phyloP scores from a whole-genome alignment of 148 eudicot genomes.

The Pouteria glomerata region DNA sequence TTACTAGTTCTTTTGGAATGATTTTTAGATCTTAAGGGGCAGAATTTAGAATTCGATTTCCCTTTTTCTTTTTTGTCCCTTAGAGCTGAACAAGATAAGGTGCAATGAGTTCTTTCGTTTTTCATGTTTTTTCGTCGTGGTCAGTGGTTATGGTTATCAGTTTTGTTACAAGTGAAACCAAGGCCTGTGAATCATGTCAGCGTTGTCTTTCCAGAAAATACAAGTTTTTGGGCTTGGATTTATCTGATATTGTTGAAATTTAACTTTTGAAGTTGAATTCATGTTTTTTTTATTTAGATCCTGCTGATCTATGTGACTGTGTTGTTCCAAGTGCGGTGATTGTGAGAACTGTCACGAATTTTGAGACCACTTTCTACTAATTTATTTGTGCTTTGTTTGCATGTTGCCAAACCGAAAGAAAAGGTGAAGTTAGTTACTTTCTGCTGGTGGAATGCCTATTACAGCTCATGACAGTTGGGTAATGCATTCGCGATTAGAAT shows the following conservation, averaged over 20 bases:
- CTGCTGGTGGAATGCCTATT: not conserved
- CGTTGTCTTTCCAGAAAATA: not conserved
- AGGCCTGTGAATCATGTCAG: not conserved
- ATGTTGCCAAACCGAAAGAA: not conserved
- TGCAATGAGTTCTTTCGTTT: not conserved
- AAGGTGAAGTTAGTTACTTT: not conserved
- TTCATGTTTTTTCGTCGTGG: not conserved
- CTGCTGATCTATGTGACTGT: too few species aligned
- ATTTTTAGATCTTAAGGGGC: not conserved
- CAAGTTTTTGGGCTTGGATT: not conserved
- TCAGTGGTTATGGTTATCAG: not conserved
- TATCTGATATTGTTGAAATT: not conserved
- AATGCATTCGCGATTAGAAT: not conserved
- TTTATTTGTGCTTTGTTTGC: not conserved
- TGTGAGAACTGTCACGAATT: not conserved
- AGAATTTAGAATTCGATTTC: constrained; percentile 2
- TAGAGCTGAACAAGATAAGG: not conserved
- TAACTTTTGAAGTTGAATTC: not conserved
- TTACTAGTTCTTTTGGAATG: not conserved
- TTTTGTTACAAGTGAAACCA: not conserved
- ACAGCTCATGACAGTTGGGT: not conserved
- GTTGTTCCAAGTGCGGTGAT: too few species aligned
- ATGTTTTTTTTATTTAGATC: too few species aligned
- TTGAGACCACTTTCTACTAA: not conserved
- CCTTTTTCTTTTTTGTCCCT: not conserved